Conservation (phyloP, 1,139 yeast genomes). For the Nadsonia commutata region DNA sequence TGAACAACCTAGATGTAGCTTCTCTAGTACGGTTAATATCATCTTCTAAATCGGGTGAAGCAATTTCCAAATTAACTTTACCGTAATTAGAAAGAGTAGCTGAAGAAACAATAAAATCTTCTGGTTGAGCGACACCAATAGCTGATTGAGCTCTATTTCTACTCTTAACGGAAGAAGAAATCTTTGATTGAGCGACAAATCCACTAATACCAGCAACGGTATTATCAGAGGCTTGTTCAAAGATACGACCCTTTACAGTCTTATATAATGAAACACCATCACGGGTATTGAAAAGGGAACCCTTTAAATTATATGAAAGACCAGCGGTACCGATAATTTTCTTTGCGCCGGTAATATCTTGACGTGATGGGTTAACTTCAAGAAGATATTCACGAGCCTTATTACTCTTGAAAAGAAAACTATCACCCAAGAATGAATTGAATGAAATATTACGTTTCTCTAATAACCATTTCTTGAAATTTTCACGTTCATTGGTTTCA, state of each 20-base stretch:
- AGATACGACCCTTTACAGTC: conserved; percentile 3
- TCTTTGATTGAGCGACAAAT: conserved; percentile 2
- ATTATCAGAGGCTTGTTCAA: conserved; percentile 2
- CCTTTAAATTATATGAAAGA: conserved; percentile 4
- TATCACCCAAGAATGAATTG: conserved; percentile 2
- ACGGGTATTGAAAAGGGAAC: conserved; percentile 6
- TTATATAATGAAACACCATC: conserved; percentile 5
- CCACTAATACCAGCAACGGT: conserved; percentile 6
- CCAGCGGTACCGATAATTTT: conserved; percentile 6
- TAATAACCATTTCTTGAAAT: neutral
- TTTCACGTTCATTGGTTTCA: conserved; percentile 2
- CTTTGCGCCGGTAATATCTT: neutral
- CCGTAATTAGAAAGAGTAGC: neutral
- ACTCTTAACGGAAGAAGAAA: neutral
- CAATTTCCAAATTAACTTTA: neutral
- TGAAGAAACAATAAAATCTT: neutral
- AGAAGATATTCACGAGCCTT: conserved; percentile 2
- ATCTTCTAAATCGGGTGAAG: neutral
- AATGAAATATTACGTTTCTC: neutral
- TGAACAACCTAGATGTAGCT: neutral
- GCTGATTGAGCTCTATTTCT: neutral
- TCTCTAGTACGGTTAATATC: neutral
- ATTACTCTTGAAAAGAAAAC: conserved; percentile 5
- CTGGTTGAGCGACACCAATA: neutral
- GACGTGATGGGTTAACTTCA: neutral